phyloP scores from a whole-genome alignment of 1,284 basidiomycete species.

The Malassezia restricta region DNA sequence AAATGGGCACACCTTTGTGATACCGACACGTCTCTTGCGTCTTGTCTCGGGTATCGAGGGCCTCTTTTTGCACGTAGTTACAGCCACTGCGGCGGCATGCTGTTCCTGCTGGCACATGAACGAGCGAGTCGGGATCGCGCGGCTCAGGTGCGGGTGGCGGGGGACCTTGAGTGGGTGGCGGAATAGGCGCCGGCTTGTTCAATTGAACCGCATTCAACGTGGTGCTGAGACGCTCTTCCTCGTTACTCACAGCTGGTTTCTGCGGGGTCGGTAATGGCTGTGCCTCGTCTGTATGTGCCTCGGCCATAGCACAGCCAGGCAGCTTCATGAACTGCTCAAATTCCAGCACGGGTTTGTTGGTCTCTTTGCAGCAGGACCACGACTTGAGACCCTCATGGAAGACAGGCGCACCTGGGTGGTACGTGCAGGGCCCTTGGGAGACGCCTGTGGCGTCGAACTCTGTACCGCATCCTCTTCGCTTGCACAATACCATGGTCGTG shows the following conservation, averaged over 20 bases:
- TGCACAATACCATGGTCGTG: constrained; percentile 33
- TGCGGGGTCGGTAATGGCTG: constrained; percentile 11
- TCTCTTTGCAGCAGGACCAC: constrained; percentile 44
- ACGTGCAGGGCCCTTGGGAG: constrained; percentile 19
- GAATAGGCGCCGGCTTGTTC: background rate
- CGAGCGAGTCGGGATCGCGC: constrained; percentile 1
- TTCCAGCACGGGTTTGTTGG: constrained; percentile 44
- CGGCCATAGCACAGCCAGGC: constrained; percentile 25
- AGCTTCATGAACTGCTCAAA: constrained; percentile 43
- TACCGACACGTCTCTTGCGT: constrained; percentile 27
- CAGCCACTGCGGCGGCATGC: constrained; percentile 10
- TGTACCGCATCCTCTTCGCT: constrained; percentile 38
- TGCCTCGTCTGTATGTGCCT: constrained; percentile 28
- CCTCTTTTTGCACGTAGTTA: background rate
- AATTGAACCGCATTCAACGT: constrained; percentile 6
- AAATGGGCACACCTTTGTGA: constrained; percentile 39
- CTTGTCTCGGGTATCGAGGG: constrained; percentile 11
- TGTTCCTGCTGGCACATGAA: background rate
- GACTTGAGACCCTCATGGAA: constrained; percentile 46
- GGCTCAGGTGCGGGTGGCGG: constrained; percentile 5
- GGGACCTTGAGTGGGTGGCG: background rate
- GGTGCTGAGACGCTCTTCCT: background rate
- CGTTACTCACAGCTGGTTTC: background rate
- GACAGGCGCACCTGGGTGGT: constrained; percentile 42
- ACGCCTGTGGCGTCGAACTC: constrained; percentile 21